These are phyloP conservation scores for Pouteria glomerata DNA, from an alignment of 148 eudicot genomes.

Conservation along the genomic window DNA sequence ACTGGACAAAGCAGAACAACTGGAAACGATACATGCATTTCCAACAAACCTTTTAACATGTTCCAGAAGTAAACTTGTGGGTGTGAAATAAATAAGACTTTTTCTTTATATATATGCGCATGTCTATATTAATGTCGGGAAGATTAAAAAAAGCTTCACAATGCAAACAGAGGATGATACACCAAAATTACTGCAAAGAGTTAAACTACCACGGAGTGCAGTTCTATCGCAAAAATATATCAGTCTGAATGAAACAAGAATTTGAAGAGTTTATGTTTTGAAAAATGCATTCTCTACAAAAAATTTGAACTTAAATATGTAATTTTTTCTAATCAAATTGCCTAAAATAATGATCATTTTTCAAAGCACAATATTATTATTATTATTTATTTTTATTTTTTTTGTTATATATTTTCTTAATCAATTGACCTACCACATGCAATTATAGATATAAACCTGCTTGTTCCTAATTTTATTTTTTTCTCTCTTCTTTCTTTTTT, in stretches of 20 bases:
- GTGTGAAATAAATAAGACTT: background rate
- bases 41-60: background rate
- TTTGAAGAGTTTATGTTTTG: too few species aligned
- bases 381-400: too few species aligned
- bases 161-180: background rate
- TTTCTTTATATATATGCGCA: background rate
- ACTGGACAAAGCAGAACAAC: constrained; percentile 2
- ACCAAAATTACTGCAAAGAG: background rate
- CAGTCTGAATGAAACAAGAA: background rate
- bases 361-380: too few species aligned
- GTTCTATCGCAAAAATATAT: background rate
- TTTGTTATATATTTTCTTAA: too few species aligned
- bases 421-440: too few species aligned
- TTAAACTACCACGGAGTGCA: background rate
- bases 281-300: too few species aligned
- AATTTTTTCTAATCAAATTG: too few species aligned
- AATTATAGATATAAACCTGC: too few species aligned
- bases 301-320: too few species aligned
- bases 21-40: background rate
- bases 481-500: too few species aligned
- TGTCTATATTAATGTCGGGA: background rate
- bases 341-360: too few species aligned
- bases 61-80: background rate
- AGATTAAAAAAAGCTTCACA: background rate
- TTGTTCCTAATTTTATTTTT: too few species aligned